A percentile compares a stretch with the other conserved stretches of the same genome.
These are phyloP conservation scores for Amanita rubescens DNA, from an alignment of 768 basidiomycete species.

Conservation along the genomic window DNA sequence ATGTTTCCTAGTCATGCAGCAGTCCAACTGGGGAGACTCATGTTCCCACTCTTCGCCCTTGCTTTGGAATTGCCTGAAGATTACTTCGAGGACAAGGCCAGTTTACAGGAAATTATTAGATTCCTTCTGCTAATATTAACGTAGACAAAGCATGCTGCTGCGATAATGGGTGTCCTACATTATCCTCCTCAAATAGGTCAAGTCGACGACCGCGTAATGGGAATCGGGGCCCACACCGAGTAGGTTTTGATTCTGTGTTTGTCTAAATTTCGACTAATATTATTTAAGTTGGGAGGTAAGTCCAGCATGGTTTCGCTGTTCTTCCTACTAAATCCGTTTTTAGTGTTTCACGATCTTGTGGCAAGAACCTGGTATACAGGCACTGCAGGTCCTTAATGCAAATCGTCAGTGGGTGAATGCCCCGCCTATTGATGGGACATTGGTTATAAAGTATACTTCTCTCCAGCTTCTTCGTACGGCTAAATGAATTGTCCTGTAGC, in stretches of 20 bases:
- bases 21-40: conserved; percentile 40
- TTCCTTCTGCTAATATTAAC: not conserved
- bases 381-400: conserved; percentile 76
- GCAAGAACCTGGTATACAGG: conserved; percentile 67
- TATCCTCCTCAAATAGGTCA: conserved; percentile 68
- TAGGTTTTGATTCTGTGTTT: conserved; percentile 22
- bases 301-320: no score
- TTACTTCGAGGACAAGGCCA: conserved; percentile 80
- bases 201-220: conserved; percentile 61
- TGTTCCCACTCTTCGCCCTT: conserved; percentile 84
- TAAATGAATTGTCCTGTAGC: conserved; percentile 22
- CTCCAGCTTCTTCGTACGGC: not conserved
- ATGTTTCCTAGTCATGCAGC: conserved; percentile 25
- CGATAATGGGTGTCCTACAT: conserved; percentile 72
- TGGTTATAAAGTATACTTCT: conserved; percentile 72
- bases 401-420: conserved; percentile 78
- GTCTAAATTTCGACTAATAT: not conserved
- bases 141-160: conserved; percentile 72
- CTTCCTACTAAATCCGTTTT: not conserved
- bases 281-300: conserved; percentile 34
- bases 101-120: not conserved
- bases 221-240: conserved; percentile 82
- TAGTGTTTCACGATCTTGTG: conserved; percentile 86
- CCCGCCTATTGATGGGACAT: conserved; percentile 66
- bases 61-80: conserved; percentile 66